Conservation (phyloP, 192 early-diverging fungal species). For the Umbelopsis vinacea region DNA sequence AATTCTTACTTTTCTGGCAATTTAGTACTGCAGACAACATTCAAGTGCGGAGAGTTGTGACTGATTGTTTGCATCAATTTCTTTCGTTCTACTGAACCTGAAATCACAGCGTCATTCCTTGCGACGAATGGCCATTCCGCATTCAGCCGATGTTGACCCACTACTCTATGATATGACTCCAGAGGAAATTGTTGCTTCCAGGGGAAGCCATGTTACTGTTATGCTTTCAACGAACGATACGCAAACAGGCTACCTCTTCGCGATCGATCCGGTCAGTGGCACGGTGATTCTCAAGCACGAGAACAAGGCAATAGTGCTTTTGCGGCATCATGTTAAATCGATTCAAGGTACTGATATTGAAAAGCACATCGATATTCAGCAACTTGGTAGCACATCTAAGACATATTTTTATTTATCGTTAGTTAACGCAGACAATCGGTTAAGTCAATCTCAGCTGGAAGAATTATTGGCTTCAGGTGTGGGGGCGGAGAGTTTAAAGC, state of each 20-base stretch:
- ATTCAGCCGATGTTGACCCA: background rate
- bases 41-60: background rate
- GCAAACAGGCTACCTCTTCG: background rate
- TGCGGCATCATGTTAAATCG: background rate
- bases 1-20: too few relatives aligned
- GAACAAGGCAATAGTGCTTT: background rate
- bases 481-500: constrained; percentile 2
- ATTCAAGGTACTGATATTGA: background rate
- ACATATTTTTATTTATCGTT: too few relatives aligned
- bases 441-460: constrained; percentile 11
- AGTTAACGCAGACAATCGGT: background rate
- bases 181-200: background rate
- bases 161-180: constrained; percentile 3
- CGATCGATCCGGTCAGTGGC: background rate
- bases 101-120: background rate
- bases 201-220: background rate
- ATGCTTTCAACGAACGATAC: background rate
- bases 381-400: too few relatives aligned
- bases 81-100: background rate
- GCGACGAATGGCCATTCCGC: background rate
- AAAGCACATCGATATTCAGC: too few relatives aligned
- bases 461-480: background rate
- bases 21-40: too few relatives aligned
- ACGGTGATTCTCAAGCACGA: background rate
- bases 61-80: background rate